Conservation (phyloP, 257 asterid species). For the Ocimum tenuiflorum region DNA sequence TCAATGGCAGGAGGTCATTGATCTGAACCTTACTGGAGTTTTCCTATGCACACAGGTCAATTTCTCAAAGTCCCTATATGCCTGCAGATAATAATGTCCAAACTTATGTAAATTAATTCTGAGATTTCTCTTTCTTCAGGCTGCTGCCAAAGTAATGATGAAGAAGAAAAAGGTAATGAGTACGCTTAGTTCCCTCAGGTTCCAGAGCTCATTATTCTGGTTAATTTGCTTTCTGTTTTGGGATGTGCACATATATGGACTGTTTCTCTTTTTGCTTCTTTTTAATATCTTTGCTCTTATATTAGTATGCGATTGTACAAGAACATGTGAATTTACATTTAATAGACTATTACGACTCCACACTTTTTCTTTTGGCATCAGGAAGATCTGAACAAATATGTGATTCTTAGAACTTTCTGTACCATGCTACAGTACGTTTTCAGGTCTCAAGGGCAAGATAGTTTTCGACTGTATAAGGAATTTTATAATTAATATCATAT, state of each 20-base stretch:
- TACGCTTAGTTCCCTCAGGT: constrained; percentile 1
- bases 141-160: constrained; percentile 97
- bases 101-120: constrained; percentile 17
- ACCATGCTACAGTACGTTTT: neutral
- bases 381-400: neutral
- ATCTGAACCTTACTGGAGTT: constrained; percentile 90
- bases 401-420: neutral
- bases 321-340: neutral
- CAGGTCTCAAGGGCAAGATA: neutral
- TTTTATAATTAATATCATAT: constrained; percentile 59
- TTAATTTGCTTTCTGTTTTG: neutral
- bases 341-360: neutral
- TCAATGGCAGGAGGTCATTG: constrained; percentile 97
- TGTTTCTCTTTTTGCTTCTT: neutral
- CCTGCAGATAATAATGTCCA: neutral
- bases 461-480: constrained; percentile 42
- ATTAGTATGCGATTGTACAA: neutral
- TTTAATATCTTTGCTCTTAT: neutral
- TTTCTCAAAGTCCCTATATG: neutral
- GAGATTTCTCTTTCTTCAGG: constrained; percentile 43
- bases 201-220: neutral
- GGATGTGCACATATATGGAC: neutral
- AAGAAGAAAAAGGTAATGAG: constrained; percentile 85
- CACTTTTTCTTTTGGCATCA: neutral
- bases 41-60: constrained; percentile 85